phyloP scores from a whole-genome alignment of 495 filamentous ascomycete species.

The Aspergillus ellipticus region DNA sequence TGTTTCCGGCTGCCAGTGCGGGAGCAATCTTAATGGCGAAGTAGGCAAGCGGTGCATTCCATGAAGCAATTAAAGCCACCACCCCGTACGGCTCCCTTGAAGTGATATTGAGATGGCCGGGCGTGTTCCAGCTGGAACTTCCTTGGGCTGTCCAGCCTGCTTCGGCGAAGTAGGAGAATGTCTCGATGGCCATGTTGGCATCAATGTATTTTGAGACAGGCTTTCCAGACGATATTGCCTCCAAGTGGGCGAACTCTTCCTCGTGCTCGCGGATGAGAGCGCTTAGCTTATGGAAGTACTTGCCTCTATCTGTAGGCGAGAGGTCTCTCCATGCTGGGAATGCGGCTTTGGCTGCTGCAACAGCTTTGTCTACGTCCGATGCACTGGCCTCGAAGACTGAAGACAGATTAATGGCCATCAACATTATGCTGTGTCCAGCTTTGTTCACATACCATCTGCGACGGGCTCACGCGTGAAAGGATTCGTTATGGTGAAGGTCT shows the following conservation, averaged over 20 bases:
- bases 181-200: slow-evolving; percentile 15
- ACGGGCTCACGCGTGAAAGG: slow-evolving; percentile 43
- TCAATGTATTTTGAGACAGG: slow-evolving; percentile 27
- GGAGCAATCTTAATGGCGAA: slow-evolving; percentile 50
- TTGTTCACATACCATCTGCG: slow-evolving; percentile 29
- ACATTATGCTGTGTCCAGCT: too few relatives aligned
- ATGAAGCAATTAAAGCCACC: slow-evolving; percentile 31
- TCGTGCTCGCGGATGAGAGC: slow-evolving; percentile 42
- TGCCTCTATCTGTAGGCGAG: slow-evolving; percentile 36
- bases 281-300: slow-evolving; percentile 50
- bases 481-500: slow-evolving; percentile 42
- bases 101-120: slow-evolving; percentile 48
- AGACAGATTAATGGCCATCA: not conserved
- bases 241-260: slow-evolving; percentile 48
- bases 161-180: slow-evolving; percentile 27
- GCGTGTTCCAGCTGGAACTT: slow-evolving; percentile 58
- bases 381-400: slow-evolving; percentile 44
- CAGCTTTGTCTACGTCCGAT: slow-evolving; percentile 54
- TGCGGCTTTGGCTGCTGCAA: slow-evolving; percentile 56
- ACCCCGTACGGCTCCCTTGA: slow-evolving; percentile 32
- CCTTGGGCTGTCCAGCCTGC: slow-evolving; percentile 31
- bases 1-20: slow-evolving; percentile 54
- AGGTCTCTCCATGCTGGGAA: slow-evolving; percentile 55
- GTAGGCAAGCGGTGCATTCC: slow-evolving; percentile 29
- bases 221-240: slow-evolving; percentile 28